Base-by-base conservation (phyloP, 2,329 filamentous ascomycete species). In the Cytospora paraplurivora region DNA sequence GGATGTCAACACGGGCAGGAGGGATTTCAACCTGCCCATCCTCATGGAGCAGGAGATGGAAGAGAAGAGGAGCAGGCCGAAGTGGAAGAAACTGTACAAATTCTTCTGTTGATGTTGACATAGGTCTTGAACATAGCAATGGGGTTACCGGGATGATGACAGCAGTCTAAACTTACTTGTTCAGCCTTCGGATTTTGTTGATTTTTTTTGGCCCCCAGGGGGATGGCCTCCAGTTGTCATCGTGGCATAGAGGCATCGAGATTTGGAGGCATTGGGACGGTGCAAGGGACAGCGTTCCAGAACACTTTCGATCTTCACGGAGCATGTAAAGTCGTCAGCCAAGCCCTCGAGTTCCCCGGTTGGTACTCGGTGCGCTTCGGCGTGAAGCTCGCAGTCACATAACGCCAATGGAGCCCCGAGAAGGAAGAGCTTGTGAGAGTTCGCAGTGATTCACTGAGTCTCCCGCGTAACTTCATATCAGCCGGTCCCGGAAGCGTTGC, bases 1-100 rank as follows among this genome's bases (percentile, higher is more conserved):
- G 88, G 93, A 97, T 76, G 78, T 97, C 67, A 85, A 89, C 65
- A 96, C 93, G 0, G 94, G 94, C 2, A 86, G 93, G 34, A 82
- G 93, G 33, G 92, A 97, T 72, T 84, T 97, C 63, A 93, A 97
- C 73, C 78, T 97, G 52, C 86, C 88, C 34, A 85, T 90, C 65
- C 77, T 98, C 56, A 81, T 96, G 56, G 88, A 88, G 50, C 90
- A 96, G 74, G 94, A 97, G 79, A 78, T 82, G 47, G 88, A 90
- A 59, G 93, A 97, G 78, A 81, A 82, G 70, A 84, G 82, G 37
- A 73, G 76, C 5, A 94, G 91, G 91, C 90, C 91, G 0, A 76
- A 69, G 64, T 94, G 91, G 90, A 95, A 94, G 79, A 88, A 81
- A 71, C 68, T 84, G 13, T 95, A 93, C 73, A 91, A 90, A 73